Evolutionary conservation across 1,284 basidiomycete species (phyloP), one percentile per base, ranked within the genome.

Genomic region (Gymnopus androsaceus): DNA sequence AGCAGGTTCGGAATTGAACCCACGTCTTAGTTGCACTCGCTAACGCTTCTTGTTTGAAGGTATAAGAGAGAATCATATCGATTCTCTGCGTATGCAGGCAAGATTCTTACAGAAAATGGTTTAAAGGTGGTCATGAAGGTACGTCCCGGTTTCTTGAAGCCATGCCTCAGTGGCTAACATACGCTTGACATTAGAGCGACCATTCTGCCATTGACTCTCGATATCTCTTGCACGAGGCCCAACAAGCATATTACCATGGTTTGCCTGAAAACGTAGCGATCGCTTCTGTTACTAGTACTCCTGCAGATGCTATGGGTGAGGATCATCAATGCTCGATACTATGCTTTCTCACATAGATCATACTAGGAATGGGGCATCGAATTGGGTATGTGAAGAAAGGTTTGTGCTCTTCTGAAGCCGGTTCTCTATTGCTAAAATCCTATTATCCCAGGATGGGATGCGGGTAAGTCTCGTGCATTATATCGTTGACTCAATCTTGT

Each of bases 31-130:
- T 14, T 3, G 25, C n/a, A 12, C 36, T 31, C 31, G 25, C 23
- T 28, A 6, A 37, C 23, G n/a, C 12, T 37, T 47, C 3, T 31
- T 47, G 1, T 17, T 11, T 8, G 7, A 34, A 80, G 81, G 54
- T 86, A 87, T 71, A 89, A 88, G 66, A 79, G 82, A 5, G 87
- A 89, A 66, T 77, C 79, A 0, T 89, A 85, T 69, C 76, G 85
- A 14, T 85, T 84, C 17, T 67, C 65, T 19, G 64, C 66, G 41
- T 67, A 63, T 41, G 62, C 63, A 0, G 63, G 66, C 3, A 66
- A 67, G 23, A 66, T 69, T 33, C 52, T 70, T 25, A 52, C 64
- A 2, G 63, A 65, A 19, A 52, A 67, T 33, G 64, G 62, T 3
- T 57, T 68, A 15, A 64, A 61, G 28, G 65, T 68, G 11, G 68